A percentile compares a stretch with the other conserved stretches of the same genome.
Evolutionary conservation across 1,139 yeast species (phyloP).

Genomic region (Saccharomyces uvarum): DNA sequence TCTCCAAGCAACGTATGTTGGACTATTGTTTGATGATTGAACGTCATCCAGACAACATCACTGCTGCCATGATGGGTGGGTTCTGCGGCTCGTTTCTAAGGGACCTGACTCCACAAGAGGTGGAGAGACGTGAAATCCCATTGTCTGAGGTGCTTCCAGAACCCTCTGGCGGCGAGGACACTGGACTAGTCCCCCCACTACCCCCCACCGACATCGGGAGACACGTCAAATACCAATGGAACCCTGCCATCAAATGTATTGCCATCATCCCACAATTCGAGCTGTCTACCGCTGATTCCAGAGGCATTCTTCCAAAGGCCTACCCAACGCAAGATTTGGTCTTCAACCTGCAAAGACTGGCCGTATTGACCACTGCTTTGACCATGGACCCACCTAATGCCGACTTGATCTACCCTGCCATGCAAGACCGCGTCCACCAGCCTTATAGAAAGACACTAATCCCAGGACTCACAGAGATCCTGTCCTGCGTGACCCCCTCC

Average conservation of each 20-base stretch:
- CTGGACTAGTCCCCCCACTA: constrained; percentile 60
- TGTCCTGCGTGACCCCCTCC: constrained; percentile 73
- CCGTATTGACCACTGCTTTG: constrained; percentile 74
- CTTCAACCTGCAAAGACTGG: constrained; percentile 74
- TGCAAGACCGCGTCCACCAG: constrained; percentile 95
- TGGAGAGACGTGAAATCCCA: constrained; percentile 71
- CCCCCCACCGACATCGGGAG: constrained; percentile 90
- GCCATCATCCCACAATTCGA: constrained; percentile 92
- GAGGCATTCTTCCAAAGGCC: constrained; percentile 77
- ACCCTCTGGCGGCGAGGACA: constrained; percentile 58
- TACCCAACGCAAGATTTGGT: constrained; percentile 80
- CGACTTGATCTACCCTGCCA: constrained; percentile 78
- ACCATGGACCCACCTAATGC: constrained; percentile 77
- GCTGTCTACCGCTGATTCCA: constrained; percentile 82
- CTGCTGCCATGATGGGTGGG: constrained; percentile 99
- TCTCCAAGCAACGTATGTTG: constrained; percentile 72
- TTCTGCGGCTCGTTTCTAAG: constrained; percentile 91
- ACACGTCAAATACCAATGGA: constrained; percentile 81
- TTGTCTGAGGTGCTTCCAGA: constrained; percentile 77
- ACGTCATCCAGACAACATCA: constrained; percentile 95
- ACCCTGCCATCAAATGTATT: constrained; percentile 71
- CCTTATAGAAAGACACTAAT: constrained; percentile 86
- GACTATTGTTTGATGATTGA: constrained; percentile 96
- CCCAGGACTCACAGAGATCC: constrained; percentile 81
- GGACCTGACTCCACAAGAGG: constrained; percentile 64